Conservation (phyloP, 257 asterid species). For the Fraxinus cuspidata region DNA sequence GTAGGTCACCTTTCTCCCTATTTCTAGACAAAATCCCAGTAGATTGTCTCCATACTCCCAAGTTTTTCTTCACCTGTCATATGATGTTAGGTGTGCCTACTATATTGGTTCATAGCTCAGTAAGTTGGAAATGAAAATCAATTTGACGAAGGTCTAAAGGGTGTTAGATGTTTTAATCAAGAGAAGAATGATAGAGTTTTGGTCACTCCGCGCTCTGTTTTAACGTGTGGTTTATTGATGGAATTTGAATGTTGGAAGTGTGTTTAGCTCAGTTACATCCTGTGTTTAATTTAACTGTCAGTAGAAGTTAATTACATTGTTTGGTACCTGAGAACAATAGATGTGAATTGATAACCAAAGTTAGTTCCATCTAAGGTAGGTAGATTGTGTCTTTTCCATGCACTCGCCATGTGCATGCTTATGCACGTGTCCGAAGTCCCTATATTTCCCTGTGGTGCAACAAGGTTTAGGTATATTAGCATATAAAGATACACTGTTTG, state of each 20-base stretch:
- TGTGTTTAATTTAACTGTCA: neutral
- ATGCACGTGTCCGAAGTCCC: neutral
- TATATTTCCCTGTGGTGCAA: neutral
- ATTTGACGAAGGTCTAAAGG: neutral
- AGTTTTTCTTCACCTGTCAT: neutral
- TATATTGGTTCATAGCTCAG: neutral
- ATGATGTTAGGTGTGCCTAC: neutral
- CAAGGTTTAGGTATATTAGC: neutral
- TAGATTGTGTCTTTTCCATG: neutral
- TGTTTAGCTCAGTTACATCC: neutral
- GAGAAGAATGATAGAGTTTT: neutral
- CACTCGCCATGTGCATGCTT: neutral
- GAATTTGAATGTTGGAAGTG: neutral
- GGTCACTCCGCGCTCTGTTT: neutral
- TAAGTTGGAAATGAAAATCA: neutral
- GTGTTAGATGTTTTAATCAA: neutral
- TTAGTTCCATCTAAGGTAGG: neutral
- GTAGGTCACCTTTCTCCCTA: neutral
- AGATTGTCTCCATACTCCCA: neutral
- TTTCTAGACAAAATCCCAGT: neutral
- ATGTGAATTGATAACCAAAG: neutral
- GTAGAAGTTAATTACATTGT: neutral
- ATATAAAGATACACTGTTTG: neutral
- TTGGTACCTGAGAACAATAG: neutral
- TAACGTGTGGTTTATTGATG: neutral